A percentile compares a stretch with the other conserved stretches of the same genome.
Conservation (phyloP, 1,139 yeast genomes). For the Yamadazyma taylorii region DNA sequence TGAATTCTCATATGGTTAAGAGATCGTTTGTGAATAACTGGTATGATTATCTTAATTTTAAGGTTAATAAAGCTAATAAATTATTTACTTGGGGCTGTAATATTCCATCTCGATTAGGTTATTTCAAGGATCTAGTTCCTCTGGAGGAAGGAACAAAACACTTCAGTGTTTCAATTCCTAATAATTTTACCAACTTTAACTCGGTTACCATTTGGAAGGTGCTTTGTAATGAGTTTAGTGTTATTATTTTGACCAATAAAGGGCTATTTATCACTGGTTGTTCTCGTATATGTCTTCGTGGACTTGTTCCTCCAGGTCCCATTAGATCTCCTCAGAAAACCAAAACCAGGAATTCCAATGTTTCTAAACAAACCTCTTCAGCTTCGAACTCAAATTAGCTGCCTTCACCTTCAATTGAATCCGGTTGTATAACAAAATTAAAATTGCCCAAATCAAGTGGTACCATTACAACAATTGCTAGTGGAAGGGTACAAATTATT, state of each 20-base stretch:
- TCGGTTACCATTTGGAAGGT: slow-evolving; percentile 50
- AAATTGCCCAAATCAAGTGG: slow-evolving; percentile 22
- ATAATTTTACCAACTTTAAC: slow-evolving; percentile 31
- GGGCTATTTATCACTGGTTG: slow-evolving; percentile 60
- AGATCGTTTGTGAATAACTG: slow-evolving; percentile 36
- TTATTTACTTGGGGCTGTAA: slow-evolving; percentile 67
- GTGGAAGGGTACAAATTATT: slow-evolving; percentile 68
- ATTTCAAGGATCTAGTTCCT: slow-evolving; percentile 31
- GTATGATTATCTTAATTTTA: slow-evolving; percentile 48
- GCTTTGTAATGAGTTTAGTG: slow-evolving; percentile 68
- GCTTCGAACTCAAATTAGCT: neutral
- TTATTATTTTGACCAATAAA: slow-evolving; percentile 53
- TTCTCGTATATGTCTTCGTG: slow-evolving; percentile 37
- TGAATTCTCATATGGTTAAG: slow-evolving; percentile 1
- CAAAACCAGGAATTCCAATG: neutral
- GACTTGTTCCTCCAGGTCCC: slow-evolving; percentile 23
- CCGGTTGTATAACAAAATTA: slow-evolving; percentile 30
- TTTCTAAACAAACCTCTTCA: slow-evolving; percentile 6
- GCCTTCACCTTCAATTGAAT: slow-evolving; percentile 20
- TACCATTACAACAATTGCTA: slow-evolving; percentile 48
- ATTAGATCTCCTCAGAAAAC: neutral
- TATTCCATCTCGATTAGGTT: slow-evolving; percentile 59
- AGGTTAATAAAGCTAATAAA: slow-evolving; percentile 40
- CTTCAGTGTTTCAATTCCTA: slow-evolving; percentile 43
- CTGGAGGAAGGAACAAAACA: slow-evolving; percentile 25